A percentile compares a stretch with the other conserved stretches of the same genome.
phyloP scores from a whole-genome alignment of 495 filamentous ascomycete genomes.

The Lindgomyces ingoldianus region DNA sequence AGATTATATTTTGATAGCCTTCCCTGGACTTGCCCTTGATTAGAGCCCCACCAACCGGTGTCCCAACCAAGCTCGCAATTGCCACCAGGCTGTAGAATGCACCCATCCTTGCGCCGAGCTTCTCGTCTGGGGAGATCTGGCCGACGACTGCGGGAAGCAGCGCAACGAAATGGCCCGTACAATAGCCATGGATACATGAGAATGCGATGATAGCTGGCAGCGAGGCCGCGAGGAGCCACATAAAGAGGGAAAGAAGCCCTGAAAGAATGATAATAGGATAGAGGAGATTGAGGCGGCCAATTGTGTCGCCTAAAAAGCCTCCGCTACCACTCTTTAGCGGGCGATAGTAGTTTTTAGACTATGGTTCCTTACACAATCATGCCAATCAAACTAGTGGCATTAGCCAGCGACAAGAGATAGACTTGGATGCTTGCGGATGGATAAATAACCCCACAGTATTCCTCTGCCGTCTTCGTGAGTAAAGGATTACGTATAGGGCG shows the following conservation, averaged over 20 bases:
- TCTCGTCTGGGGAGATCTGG: slow-evolving; percentile 10
- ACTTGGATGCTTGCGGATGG: not conserved
- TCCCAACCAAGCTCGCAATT: slow-evolving; percentile 2
- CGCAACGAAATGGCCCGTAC: slow-evolving; percentile 1
- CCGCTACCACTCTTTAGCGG: not conserved
- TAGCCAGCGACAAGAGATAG: not conserved
- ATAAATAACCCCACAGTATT: not conserved
- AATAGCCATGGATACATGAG: not conserved
- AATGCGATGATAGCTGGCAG: not conserved
- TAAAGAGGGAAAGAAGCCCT: not conserved
- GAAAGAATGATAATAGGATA: not conserved
- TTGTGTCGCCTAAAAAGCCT: not conserved
- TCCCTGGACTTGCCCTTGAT: not conserved
- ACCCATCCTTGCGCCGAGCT: slow-evolving; percentile 8
- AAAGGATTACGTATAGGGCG: not conserved
- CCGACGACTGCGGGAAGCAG: not conserved
- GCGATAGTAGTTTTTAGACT: not conserved
- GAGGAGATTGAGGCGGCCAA: slow-evolving; percentile 6
- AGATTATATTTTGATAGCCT: not conserved
- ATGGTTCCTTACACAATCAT: slow-evolving; percentile 7
- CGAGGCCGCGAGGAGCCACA: slow-evolving; percentile 1
- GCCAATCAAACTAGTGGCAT: slow-evolving; percentile 3
- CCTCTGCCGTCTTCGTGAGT: not conserved
- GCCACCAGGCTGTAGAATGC: slow-evolving; percentile 8
- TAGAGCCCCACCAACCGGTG: slow-evolving; percentile 10